phyloP scores from a whole-genome alignment of 768 basidiomycete genomes.

The Coprinopsis strossmayeri region DNA sequence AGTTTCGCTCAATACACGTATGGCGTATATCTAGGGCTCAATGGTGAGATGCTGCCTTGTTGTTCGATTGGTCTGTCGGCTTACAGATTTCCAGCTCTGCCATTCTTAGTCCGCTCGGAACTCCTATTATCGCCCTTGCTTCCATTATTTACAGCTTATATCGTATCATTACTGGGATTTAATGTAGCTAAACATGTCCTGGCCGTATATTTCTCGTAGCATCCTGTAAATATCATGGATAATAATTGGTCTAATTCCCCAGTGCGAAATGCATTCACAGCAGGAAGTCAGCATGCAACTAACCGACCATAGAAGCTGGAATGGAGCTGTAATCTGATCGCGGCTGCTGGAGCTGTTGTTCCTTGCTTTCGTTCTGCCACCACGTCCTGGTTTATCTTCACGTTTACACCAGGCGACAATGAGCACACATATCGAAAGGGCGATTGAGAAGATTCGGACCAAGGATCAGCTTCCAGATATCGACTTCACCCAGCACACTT shows the following conservation, averaged over 20 bases:
- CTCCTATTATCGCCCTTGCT: conserved; percentile 86
- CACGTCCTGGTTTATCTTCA: conserved; percentile 3
- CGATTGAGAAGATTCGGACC: conserved; percentile 59
- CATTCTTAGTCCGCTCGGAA: conserved; percentile 87
- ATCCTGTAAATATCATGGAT: conserved; percentile 2
- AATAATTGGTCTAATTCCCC: no score
- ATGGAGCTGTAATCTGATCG: conserved; percentile 6
- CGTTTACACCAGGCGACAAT: conserved; percentile 20
- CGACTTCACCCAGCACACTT: conserved; percentile 88
- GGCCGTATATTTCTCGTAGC: conserved; percentile 57
- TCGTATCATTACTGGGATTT: conserved; percentile 84
- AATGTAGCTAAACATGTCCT: conserved; percentile 85
- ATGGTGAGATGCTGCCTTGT: conserved; percentile 39
- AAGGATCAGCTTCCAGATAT: conserved; percentile 51
- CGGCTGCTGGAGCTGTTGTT: background rate
- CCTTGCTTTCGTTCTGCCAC: conserved; percentile 9
- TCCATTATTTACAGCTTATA: conserved; percentile 80
- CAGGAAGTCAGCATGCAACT: no score
- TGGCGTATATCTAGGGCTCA: conserved; percentile 83
- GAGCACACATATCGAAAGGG: conserved; percentile 55
- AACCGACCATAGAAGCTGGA: no score
- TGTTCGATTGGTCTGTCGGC: background rate
- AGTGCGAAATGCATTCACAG: no score
- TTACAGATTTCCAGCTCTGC: conserved; percentile 55
- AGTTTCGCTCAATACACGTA: conserved; percentile 90